Percentiles rank a stretch among this genome's conserved stretches.
phyloP scores from a whole-genome alignment of 768 basidiomycete genomes.

The Psilocybe cyanescens region DNA sequence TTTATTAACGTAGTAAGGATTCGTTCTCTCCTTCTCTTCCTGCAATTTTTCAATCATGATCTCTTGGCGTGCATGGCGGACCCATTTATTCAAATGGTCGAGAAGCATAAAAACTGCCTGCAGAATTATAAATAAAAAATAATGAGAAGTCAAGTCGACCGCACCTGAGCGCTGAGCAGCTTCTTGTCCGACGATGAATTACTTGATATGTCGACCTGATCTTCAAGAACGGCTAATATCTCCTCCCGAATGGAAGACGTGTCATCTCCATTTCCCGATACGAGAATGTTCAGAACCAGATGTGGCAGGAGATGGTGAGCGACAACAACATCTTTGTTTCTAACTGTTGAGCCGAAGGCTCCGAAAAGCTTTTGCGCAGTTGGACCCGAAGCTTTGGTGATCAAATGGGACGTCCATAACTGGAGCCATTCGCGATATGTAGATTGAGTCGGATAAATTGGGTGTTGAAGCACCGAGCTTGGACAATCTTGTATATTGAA shows the following conservation, averaged over 20 bases:
- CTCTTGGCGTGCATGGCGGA: slow-evolving; percentile 75
- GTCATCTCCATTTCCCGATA: slow-evolving; percentile 71
- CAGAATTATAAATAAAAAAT: background rate
- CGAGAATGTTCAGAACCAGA: slow-evolving; percentile 82
- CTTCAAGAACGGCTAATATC: slow-evolving; percentile 79
- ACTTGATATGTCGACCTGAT: slow-evolving; percentile 75
- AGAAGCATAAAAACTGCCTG: slow-evolving; percentile 95
- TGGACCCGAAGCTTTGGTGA: slow-evolving; percentile 60
- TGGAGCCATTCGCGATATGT: slow-evolving; percentile 99
- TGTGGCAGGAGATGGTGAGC: slow-evolving; percentile 92
- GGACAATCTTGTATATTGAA: slow-evolving; percentile 56
- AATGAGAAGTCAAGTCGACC: slow-evolving; percentile 4
- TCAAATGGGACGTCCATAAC: slow-evolving; percentile 82
- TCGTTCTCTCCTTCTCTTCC: slow-evolving; percentile 48
- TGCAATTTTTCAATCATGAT: slow-evolving; percentile 44
- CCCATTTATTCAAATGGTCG: slow-evolving; percentile 93
- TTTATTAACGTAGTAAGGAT: background rate
- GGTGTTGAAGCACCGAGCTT: slow-evolving; percentile 51
- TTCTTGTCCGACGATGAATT: slow-evolving; percentile 75
- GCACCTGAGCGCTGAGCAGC: slow-evolving; percentile 91
- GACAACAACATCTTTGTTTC: slow-evolving; percentile 92
- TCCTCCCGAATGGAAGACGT: slow-evolving; percentile 72
- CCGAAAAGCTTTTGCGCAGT: slow-evolving; percentile 74
- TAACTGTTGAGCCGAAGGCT: slow-evolving; percentile 76
- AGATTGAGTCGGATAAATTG: slow-evolving; percentile 75